phyloP scores from a whole-genome alignment of 352 stramenopile genomes.

The Globisporangium spinosum region DNA sequence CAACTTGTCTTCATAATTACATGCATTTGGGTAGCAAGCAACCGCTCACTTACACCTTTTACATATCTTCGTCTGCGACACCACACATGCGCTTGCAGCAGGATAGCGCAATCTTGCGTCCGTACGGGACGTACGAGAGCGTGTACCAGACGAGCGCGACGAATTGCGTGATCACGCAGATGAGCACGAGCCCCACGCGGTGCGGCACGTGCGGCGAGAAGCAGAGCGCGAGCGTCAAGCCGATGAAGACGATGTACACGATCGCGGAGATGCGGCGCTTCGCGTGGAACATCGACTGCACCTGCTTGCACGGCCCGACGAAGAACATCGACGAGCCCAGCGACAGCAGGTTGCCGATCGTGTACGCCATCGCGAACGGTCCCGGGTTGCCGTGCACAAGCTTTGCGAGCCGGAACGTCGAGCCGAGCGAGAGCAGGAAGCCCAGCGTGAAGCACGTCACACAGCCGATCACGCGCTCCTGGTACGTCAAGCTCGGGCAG shows the following conservation, averaged over 20 bases:
- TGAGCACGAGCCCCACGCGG: slow-evolving; percentile 61
- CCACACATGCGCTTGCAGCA: slow-evolving; percentile 67
- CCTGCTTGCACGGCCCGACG: slow-evolving; percentile 75
- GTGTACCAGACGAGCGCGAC: slow-evolving; percentile 83
- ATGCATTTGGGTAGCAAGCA: not conserved
- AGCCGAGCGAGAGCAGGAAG: slow-evolving; percentile 80
- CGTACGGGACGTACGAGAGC: slow-evolving; percentile 86
- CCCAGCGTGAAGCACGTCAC: slow-evolving; percentile 77
- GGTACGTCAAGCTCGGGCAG: slow-evolving; percentile 76
- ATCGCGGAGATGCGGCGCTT: slow-evolving; percentile 70
- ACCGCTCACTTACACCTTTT: not conserved
- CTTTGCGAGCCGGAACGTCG: slow-evolving; percentile 73
- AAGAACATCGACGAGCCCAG: slow-evolving; percentile 86
- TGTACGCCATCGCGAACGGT: slow-evolving; percentile 84
- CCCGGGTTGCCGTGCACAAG: slow-evolving; percentile 72
- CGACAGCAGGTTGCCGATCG: slow-evolving; percentile 80
- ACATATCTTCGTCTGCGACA: slow-evolving; percentile 50
- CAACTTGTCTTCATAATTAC: not conserved
- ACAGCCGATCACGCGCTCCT: slow-evolving; percentile 81
- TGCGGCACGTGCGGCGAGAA: slow-evolving; percentile 68
- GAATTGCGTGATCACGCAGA: slow-evolving; percentile 79
- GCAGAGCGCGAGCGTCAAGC: slow-evolving; percentile 69
- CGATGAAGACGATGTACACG: slow-evolving; percentile 79
- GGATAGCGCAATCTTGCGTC: slow-evolving; percentile 54
- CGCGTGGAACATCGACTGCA: slow-evolving; percentile 78